phyloP scores from a whole-genome alignment of 1,139 yeast species.

The Pichia terricola region DNA sequence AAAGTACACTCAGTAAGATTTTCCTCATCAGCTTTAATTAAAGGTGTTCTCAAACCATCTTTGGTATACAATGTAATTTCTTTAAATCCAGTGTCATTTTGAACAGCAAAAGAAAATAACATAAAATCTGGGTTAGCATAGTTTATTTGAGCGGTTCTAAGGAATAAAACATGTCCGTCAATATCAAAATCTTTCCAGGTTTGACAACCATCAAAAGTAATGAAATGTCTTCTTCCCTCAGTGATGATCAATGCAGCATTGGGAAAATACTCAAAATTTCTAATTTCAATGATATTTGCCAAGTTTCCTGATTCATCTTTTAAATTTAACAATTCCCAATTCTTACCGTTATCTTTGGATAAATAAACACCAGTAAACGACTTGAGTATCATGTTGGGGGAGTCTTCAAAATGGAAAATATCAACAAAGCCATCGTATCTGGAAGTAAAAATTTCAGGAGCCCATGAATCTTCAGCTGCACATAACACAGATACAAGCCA shows the following conservation, averaged over 20 bases:
- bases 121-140: conserved; percentile 19
- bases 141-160: conserved; percentile 17
- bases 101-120: conserved; percentile 15
- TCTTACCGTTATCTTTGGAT: conserved; percentile 51
- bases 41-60: conserved; percentile 42
- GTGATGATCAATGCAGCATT: conserved; percentile 48
- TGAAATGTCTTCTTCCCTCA: conserved; percentile 31
- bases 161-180: conserved; percentile 13
- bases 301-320: conserved; percentile 24
- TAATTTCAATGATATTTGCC: conserved; percentile 24
- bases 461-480: conserved; percentile 4
- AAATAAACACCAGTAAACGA: conserved; percentile 28
- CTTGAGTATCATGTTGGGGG: conserved; percentile 37
- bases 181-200: conserved; percentile 42
- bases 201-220: conserved; percentile 49
- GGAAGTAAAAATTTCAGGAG: conserved; percentile 2
- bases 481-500: neutral
- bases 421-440: conserved; percentile 4
- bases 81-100: neutral
- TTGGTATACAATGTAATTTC: conserved; percentile 33
- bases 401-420: conserved; percentile 45
- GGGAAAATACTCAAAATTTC: conserved; percentile 34
- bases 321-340: conserved; percentile 35
- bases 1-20: conserved; percentile 38
- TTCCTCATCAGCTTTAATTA: conserved; percentile 29